Percentiles rank a stretch among this genome's conserved stretches.
Evolutionary conservation across 2,329 filamentous ascomycete species (phyloP).

Genomic region (Pseudogymnoascus verrucosus): DNA sequence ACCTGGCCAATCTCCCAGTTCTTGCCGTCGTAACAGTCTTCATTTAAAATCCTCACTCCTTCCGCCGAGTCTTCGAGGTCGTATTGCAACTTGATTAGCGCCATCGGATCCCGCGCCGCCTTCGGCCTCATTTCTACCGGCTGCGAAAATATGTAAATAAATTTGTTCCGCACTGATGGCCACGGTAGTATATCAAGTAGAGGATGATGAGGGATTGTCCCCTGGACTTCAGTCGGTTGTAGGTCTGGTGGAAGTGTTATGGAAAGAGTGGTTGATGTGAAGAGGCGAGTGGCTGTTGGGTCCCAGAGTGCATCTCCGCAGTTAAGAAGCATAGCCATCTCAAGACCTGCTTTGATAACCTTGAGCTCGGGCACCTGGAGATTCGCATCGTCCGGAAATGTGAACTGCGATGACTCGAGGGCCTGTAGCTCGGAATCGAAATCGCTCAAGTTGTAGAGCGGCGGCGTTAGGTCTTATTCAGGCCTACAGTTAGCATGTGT

Average conservation of each 20-base stretch:
- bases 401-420: conserved; percentile 16
- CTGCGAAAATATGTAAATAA: conserved; percentile 16
- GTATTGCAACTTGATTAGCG: conserved; percentile 13
- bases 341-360: conserved; percentile 10
- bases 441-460: neutral
- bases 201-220: conserved; percentile 14
- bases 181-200: conserved; percentile 15
- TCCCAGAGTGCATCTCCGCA: conserved; percentile 11
- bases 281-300: conserved; percentile 13
- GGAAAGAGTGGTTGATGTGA: conserved; percentile 10
- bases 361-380: neutral
- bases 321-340: conserved; percentile 12
- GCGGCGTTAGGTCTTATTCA: neutral
- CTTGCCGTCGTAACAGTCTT: conserved; percentile 11
- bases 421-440: conserved; percentile 14
- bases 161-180: conserved; percentile 16
- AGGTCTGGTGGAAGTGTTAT: conserved; percentile 13
- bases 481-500: neutral
- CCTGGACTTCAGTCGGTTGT: conserved; percentile 13
- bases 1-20: conserved; percentile 17
- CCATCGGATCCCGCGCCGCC: conserved; percentile 13
- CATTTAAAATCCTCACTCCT: conserved; percentile 13
- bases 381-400: conserved; percentile 11
- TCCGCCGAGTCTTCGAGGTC: conserved; percentile 16
- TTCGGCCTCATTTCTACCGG: conserved; percentile 13